Percentiles rank a stretch among this genome's conserved stretches.
Evolutionary conservation across 73 alveolate genomes (phyloP).

Genomic region (Paramecium biaurelia): DNA sequence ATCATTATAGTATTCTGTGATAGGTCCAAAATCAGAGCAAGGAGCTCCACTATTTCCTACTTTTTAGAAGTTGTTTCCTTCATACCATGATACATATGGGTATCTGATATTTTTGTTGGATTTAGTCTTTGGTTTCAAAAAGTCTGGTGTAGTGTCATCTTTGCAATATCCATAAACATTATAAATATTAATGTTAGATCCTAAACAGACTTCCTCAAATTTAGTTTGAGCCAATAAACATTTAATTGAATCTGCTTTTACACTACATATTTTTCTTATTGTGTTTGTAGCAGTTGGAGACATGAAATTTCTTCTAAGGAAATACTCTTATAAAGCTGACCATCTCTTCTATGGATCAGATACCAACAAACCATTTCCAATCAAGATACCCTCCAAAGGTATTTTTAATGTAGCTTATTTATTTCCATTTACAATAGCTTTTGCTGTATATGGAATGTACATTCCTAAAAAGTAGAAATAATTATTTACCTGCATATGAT

Average conservation of each 20-base stretch:
- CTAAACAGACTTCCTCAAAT: background rate
- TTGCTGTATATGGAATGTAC: constrained; percentile 85
- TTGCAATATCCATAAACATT: constrained; percentile 34
- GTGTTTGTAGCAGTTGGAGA: background rate
- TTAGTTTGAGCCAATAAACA: background rate
- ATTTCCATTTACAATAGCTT: constrained; percentile 21
- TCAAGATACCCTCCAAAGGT: constrained; percentile 63
- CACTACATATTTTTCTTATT: background rate
- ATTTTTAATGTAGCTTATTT: background rate
- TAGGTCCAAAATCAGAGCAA: constrained; percentile 63
- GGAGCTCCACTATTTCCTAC: constrained; percentile 53
- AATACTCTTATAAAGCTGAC: background rate
- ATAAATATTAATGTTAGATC: background rate
- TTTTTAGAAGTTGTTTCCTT: background rate
- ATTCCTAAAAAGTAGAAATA: too few relatives aligned
- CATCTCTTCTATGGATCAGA: background rate
- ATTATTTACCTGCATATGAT: constrained; percentile 93
- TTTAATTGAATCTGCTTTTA: background rate
- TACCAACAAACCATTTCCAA: constrained; percentile 73
- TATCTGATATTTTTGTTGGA: background rate
- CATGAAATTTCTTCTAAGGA: constrained; percentile 11
- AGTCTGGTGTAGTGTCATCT: background rate
- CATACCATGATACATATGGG: constrained; percentile 1
- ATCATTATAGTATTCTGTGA: background rate
- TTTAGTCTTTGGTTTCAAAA: background rate